Evolutionary conservation across 106 monocot species (phyloP), one percentile per base, ranked within the genome.

Genomic region (Allium fistulosum): DNA sequence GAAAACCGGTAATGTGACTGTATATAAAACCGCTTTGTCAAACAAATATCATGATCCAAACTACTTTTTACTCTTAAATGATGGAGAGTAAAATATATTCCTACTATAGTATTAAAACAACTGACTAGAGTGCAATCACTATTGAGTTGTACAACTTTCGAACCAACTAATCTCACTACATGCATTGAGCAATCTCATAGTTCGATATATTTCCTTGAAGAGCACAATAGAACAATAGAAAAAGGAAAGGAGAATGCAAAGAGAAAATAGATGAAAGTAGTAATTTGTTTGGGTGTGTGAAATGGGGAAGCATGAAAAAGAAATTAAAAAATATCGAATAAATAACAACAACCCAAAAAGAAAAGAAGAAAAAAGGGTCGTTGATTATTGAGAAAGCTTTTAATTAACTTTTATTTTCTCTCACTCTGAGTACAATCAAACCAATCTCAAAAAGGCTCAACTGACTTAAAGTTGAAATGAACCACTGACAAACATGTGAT

Each of bases 281-380:
- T 13, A 51, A 27, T 67, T 67, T 52, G 67, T 67, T 67, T 67
- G 51, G 52, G 67, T 67, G 67, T 67, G 67, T 52, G 48, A 10
- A 67, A 7, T 67, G 67, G 67, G 62, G 51, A 11, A 65, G 65
- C 67, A 67, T 67, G 52, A 53, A 52, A 67, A 52, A 53, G 67
- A 22, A 14, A 7, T 11, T 16, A 17, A 28, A 9, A 13, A 11
- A 7, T 18, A 4, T 26, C 18, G 8, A 37, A 37, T 64, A 48
- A 64, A 64, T 16, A 14, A n/a, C 63, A 64, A 10, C 63, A 49
- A 50, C 48, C 65, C 18, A 65, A 48, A 49, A 65, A 65, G 10
- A 18, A 67, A 51, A 52, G 16, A 45, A 53, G 46, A 26, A 27
- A 26, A 10, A 14, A 8, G 17, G 22, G 10, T 8, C 7, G 14